Base-by-base conservation (phyloP, 305 asterid genomes). In the Withania somnifera region DNA sequence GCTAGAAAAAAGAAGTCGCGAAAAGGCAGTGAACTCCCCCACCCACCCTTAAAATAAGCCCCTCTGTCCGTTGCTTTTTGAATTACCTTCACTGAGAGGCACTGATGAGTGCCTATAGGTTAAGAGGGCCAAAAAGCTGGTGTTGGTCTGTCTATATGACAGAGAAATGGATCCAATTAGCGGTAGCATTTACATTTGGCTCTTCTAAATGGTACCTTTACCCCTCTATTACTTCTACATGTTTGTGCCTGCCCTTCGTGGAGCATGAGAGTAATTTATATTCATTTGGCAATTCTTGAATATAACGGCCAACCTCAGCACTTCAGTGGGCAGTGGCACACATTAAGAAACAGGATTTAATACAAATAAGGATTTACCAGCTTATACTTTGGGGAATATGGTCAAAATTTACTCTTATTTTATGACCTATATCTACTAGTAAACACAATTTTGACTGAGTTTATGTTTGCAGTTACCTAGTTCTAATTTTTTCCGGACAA, bases 401-500 rank as follows among this genome's bases (percentile, higher is more conserved):
- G 10, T 50, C 28, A 19, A 50, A 47, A 15, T 51, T 10, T 26
- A 50, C 26, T 17, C 24, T 26, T 75, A 40, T 26, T 73, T 47
- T 73, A 73, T 73, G 42, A 47, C 7, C 60, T 47, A 6, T 26
- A 26, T 28, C 42, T 47, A 47, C n/a, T 9, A 28, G 26, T 47
- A 47, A 47, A 47, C 42, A 17, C 34, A 24, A 34, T 13, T 81
- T 81, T 77, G 76, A 52, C 36, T 56, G 22, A 28, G 51, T 40
- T 71, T 24, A 17, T 84, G 56, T 50, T 75, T 84, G 89, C 91
- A 91, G 97, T 51, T 89, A 84, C 86, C 93, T 57, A 87, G 87
- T 79, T 86, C 95, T 45, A 89, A 68, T 84, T 61, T 91, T 68
- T 83, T 86, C 77, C 78, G 88, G 47, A 90, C 90, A 69, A 81